phyloP scores from a whole-genome alignment of 2,329 filamentous ascomycete genomes.

The Bipolaris gigantea region DNA sequence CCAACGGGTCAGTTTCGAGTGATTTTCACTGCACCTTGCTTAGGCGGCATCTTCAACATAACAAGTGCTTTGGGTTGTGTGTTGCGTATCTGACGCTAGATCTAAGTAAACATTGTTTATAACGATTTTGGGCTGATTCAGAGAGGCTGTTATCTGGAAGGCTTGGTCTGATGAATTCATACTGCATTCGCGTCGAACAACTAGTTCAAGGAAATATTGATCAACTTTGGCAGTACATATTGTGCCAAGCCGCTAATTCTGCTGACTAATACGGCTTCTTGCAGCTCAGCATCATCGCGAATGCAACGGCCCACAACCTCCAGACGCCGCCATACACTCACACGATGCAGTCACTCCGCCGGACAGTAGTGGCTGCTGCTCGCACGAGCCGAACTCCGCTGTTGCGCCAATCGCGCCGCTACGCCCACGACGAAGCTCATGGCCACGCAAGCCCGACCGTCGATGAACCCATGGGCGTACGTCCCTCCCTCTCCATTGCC shows the following conservation, averaged over 20 bases:
- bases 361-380: slow-evolving; percentile 48
- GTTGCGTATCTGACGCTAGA: too few relatives aligned
- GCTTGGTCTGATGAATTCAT: too few relatives aligned
- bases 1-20: too few relatives aligned
- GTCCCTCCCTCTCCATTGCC: slow-evolving; percentile 32
- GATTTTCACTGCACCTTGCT: too few relatives aligned
- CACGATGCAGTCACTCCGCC: slow-evolving; percentile 51
- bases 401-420: slow-evolving; percentile 47
- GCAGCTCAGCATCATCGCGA: slow-evolving; percentile 37
- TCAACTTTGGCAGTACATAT: not conserved
- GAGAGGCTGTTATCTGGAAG: too few relatives aligned
- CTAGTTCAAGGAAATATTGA: not conserved
- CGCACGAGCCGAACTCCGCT: slow-evolving; percentile 42
- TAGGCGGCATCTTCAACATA: too few relatives aligned
- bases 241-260: slow-evolving; percentile 20
- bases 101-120: too few relatives aligned
- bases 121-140: too few relatives aligned
- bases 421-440: slow-evolving; percentile 43
- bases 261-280: slow-evolving; percentile 16
- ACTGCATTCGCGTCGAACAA: too few relatives aligned
- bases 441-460: slow-evolving; percentile 43
- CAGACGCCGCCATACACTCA: slow-evolving; percentile 27
- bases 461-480: slow-evolving; percentile 56
- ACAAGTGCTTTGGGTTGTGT: too few relatives aligned
- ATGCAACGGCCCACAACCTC: slow-evolving; percentile 13